Evolutionary conservation across 1,284 basidiomycete genomes (phyloP).

Genomic region (Ceratobasidium theobromae): DNA sequence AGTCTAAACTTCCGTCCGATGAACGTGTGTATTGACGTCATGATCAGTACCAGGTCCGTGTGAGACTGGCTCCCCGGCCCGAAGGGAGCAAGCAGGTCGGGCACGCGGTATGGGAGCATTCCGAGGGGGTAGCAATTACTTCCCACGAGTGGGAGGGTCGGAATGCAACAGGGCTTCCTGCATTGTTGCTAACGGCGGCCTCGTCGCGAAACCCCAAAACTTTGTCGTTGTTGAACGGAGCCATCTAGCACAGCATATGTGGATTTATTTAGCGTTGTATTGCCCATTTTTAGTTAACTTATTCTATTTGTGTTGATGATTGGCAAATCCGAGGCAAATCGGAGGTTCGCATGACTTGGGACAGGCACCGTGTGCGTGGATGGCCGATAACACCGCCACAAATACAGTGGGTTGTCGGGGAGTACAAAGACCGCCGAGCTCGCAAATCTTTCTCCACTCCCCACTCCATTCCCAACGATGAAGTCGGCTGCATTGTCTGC

Average conservation of each 20-base stretch:
- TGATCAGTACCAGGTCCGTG: constrained; percentile 19
- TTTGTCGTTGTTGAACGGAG: not conserved
- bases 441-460: too few species aligned
- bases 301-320: too few species aligned
- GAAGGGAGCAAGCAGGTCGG: not conserved
- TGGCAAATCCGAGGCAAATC: too few species aligned
- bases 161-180: not conserved
- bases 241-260: too few species aligned
- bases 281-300: too few species aligned
- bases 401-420: too few species aligned
- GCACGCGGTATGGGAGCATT: not conserved
- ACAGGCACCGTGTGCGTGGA: too few species aligned
- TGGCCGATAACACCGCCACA: too few species aligned
- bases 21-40: not conserved
- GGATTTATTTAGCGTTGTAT: too few species aligned
- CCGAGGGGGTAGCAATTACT: constrained; percentile 18
- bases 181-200: not conserved
- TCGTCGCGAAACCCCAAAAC: constrained; percentile 5
- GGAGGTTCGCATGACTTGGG: too few species aligned
- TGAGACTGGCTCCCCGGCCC: not conserved
- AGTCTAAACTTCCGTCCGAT: not conserved
- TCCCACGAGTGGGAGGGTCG: constrained; percentile 25
- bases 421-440: too few species aligned
- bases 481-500: constrained; percentile 10
- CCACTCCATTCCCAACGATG: not conserved